Evolutionary conservation across 805 yeast genomes (phyloP).

Genomic region (Suhomyces vadensis): DNA sequence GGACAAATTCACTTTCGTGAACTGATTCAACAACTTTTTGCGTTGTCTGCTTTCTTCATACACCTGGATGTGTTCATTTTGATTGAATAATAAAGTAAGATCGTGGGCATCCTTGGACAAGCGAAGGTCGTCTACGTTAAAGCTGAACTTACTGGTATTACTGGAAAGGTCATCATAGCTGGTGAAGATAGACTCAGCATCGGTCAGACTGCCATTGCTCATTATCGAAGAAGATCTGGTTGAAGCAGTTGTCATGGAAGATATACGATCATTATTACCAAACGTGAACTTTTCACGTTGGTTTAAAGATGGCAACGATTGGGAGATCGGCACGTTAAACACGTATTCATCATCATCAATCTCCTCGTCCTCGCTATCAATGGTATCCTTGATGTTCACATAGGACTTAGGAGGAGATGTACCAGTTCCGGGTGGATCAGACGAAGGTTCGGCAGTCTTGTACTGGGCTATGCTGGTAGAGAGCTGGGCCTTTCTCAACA

Average conservation of each 20-base stretch:
- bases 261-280: constrained; percentile 20
- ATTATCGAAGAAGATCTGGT: constrained; percentile 49
- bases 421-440: not conserved
- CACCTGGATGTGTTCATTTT: constrained; percentile 25
- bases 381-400: not conserved
- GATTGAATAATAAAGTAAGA: constrained; percentile 29
- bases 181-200: constrained; percentile 11
- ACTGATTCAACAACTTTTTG: constrained; percentile 20
- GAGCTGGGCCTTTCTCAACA: constrained; percentile 25
- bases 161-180: constrained; percentile 9
- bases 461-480: constrained; percentile 24
- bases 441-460: constrained; percentile 11
- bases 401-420: not conserved
- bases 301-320: constrained; percentile 46
- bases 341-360: constrained; percentile 52
- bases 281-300: constrained; percentile 34
- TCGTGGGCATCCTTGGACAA: constrained; percentile 37
- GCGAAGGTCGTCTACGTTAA: constrained; percentile 15
- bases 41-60: constrained; percentile 27
- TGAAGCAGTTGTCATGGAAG: constrained; percentile 32
- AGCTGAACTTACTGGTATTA: not conserved
- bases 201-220: constrained; percentile 30
- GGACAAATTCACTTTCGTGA: constrained; percentile 16
- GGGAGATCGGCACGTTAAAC: constrained; percentile 66
- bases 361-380: constrained; percentile 21